Conservation (phyloP, 768 basidiomycete genomes). For the Russula sp. region DNA sequence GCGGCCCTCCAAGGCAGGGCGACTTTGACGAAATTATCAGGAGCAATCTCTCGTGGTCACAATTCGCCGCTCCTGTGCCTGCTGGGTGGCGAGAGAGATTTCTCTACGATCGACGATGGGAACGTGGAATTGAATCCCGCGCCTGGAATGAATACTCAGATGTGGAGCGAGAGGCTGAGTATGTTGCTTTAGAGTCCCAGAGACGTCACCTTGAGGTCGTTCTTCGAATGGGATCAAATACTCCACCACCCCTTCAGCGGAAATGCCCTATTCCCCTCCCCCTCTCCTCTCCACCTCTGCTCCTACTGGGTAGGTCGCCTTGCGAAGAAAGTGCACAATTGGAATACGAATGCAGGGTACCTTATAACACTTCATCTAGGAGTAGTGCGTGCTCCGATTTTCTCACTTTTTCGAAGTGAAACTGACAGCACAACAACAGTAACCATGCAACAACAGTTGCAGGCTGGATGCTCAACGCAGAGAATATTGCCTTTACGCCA, state of each 20-base stretch:
- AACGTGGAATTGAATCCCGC: conserved; percentile 3
- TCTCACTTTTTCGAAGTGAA: background rate
- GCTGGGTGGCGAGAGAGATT: conserved; percentile 13
- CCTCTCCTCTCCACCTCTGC: background rate
- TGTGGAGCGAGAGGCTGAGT: conserved; percentile 6
- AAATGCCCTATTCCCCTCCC: conserved; percentile 6
- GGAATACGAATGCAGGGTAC: background rate
- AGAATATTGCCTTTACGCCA: background rate
- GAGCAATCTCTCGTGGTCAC: conserved; percentile 14
- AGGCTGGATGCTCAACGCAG: background rate
- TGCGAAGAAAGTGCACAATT: background rate
- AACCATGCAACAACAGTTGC: background rate
- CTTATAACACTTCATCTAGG: background rate
- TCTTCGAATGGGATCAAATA: background rate
- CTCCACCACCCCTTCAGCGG: conserved; percentile 3
- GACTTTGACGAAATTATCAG: conserved; percentile 10
- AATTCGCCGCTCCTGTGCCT: conserved; percentile 11
- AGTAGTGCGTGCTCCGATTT: background rate
- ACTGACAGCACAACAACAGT: background rate
- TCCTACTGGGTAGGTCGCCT: background rate
- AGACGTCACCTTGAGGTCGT: background rate
- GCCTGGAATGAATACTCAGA: conserved; percentile 1
- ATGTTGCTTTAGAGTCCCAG: conserved; percentile 5
- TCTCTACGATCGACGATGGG: conserved; percentile 8
- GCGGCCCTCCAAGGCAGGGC: conserved; percentile 7